A percentile compares a stretch with the other conserved stretches of the same genome.
phyloP scores from a whole-genome alignment of 108 stramenopile genomes.

The Stephanodiscus triporus region DNA sequence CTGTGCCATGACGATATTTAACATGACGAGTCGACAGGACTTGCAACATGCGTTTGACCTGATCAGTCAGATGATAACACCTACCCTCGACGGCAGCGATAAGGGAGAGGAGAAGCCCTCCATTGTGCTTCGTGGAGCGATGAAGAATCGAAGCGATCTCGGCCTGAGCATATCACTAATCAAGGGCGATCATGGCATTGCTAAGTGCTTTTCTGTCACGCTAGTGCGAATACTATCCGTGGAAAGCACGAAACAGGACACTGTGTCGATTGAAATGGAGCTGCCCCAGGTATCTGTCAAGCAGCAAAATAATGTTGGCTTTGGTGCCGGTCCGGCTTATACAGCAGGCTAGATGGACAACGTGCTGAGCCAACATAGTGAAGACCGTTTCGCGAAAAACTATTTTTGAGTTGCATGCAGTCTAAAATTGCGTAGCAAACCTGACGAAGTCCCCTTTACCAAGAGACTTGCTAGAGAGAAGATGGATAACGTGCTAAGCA shows the following conservation, averaged over 20 bases:
- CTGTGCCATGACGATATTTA: slow-evolving; percentile 89
- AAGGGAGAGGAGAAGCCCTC: slow-evolving; percentile 36
- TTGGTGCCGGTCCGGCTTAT: slow-evolving; percentile 35
- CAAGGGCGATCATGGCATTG: slow-evolving; percentile 73
- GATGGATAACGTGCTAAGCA: neutral
- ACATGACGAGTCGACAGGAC: slow-evolving; percentile 77
- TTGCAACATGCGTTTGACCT: slow-evolving; percentile 86
- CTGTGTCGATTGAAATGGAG: slow-evolving; percentile 45
- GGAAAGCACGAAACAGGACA: slow-evolving; percentile 22
- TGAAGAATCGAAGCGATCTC: slow-evolving; percentile 65
- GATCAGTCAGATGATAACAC: slow-evolving; percentile 88
- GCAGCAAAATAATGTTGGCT: slow-evolving; percentile 23
- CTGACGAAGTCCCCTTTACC: neutral
- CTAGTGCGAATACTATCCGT: slow-evolving; percentile 57
- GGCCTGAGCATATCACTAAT: slow-evolving; percentile 76
- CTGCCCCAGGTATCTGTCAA: slow-evolving; percentile 27
- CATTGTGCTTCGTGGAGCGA: slow-evolving; percentile 46
- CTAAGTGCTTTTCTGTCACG: slow-evolving; percentile 85
- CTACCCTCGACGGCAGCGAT: slow-evolving; percentile 43
- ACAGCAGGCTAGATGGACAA: slow-evolving; percentile 4
- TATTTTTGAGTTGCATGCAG: neutral
- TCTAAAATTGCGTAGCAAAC: neutral
- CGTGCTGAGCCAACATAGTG: no score
- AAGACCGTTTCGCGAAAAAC: neutral
- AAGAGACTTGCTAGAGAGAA: neutral